Evolutionary conservation across 179 eudicot genomes (phyloP), one percentile per base, ranked within the genome.

Genomic region (Beta macrorhiza): DNA sequence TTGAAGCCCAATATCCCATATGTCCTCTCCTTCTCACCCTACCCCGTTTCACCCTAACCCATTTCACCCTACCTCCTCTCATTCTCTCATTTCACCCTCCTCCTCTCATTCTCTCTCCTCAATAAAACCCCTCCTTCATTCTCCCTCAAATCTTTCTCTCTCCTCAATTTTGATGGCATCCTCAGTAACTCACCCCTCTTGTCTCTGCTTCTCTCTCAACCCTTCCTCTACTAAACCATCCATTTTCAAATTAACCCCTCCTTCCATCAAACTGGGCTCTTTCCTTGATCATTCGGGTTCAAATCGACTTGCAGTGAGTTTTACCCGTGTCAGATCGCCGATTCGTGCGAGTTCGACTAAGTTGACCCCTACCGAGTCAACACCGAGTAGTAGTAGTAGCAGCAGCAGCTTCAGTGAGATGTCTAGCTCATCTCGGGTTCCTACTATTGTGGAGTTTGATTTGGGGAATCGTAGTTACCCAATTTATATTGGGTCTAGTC

Each of bases 401-500:
- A 25, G 25, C 25, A 25, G 25, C 25, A 25, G 25, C 25, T 25
- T 25, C 25, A 25, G 25, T 25, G 25, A 25, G 25, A 25, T 25
- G 25, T 25, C 25, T 25, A 25, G 25, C 25, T 25, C 25, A 25
- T 25, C 25, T 25, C 0, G 25, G 25, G 25, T 25, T 25, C 25
- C 25, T 25, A 25, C 25, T 25, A 25, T 25, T 25, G 25, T 25
- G 25, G 25, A 25, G 25, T 25, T 25, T 25, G 25, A 25, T 25
- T 25, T 25, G 25, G 25, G 25, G 2, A 75, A 91, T 47, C 92
- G 99, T 68, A 96, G 97, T 83, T 96, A 96, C 86, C 99, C 99
- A 25, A 96, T 96, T 81, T 96, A 94, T 81, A 96, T 96, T 5
- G 98, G 99, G 1, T 79, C 99, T 19, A 91, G 95, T 9, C 92